phyloP scores from a whole-genome alignment of 192 early-diverging fungal genomes.

The Umbelopsis vinacea region DNA sequence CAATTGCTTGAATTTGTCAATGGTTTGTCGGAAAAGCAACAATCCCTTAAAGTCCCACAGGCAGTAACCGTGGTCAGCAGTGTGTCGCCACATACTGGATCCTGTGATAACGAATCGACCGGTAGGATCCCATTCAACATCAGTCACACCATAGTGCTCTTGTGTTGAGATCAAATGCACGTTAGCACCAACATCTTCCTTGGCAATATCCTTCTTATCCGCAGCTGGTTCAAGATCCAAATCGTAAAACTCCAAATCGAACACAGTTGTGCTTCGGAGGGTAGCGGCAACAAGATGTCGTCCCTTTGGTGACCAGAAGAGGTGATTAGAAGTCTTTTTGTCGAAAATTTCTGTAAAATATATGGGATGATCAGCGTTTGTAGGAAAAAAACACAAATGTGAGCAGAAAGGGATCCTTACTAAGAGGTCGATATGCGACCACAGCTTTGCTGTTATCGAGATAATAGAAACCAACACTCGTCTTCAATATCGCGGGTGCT shows the following conservation, averaged over 20 bases:
- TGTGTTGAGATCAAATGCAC: constrained; percentile 70
- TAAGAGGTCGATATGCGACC: constrained; percentile 81
- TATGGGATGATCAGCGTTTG: background rate
- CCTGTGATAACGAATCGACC: constrained; percentile 91
- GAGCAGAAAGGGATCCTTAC: constrained; percentile 18
- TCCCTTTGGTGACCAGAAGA: constrained; percentile 97
- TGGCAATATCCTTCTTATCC: constrained; percentile 55
- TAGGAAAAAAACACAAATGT: too few species aligned
- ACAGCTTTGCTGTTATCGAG: constrained; percentile 73
- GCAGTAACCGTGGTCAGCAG: constrained; percentile 86
- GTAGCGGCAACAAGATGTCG: constrained; percentile 90
- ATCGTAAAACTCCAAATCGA: constrained; percentile 95
- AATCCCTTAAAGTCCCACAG: constrained; percentile 93
- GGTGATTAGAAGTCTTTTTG: constrained; percentile 78
- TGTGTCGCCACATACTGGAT: constrained; percentile 84
- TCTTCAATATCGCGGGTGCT: constrained; percentile 57
- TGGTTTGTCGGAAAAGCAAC: constrained; percentile 70
- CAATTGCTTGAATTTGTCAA: constrained; percentile 91
- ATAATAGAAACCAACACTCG: constrained; percentile 82
- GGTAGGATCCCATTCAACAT: constrained; percentile 98
- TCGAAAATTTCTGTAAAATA: constrained; percentile 63
- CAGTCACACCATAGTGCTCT: constrained; percentile 95
- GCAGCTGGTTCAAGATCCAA: constrained; percentile 72
- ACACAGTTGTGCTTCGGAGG: constrained; percentile 69
- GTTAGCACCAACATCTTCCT: constrained; percentile 55